Evolutionary conservation across 177 flowering plant genomes (phyloP), one percentile per base, ranked within the genome.

Genomic region (Vitis hybrid): DNA sequence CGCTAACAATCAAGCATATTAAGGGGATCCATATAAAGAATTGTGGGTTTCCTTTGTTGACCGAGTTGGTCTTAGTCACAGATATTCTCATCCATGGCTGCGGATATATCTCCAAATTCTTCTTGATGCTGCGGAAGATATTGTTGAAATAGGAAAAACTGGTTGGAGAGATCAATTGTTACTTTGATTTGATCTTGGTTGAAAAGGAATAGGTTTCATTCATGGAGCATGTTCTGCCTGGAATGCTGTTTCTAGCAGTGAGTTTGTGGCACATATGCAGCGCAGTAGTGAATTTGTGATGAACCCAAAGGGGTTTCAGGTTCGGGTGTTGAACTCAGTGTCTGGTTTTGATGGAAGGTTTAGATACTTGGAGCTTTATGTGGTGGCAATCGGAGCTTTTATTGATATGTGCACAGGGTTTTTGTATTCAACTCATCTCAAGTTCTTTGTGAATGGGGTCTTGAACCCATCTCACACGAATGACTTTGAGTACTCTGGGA

Each of bases 221-320:
- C 87, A 80, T 79, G 70, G 99, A 98, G 13, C 98, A 96, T 78
- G 89, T 73, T 67, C 66, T 96, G 34, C 99, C 97, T 1, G 99
- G 99, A 54, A 87, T 90, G 0, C 63, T 96, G 82, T 96, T 96
- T 68, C 81, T 93, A 13, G 11, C 81, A 45, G 86, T 96, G 63
- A 95, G 97, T 22, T 50, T 85, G 3, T 96, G 99, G 99, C 99
- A 93, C 68, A 77, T 86, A 48, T 96, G 97, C 95, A 80, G 94
- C 76, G 59, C 91, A 19, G 50, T 90, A 19, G 76, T 81, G 14
- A 71, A 65, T 83, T 85, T 53, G 87, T 78, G 0, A 72, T 85
- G 10, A 81, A 85, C 63, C 98, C 97, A 0, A 86, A 83, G 50
- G 68, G 86, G 1, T 93, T 87, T 76, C 79, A 86, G 72, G 90